phyloP scores from a whole-genome alignment of 306 rosid species.

The Vigna nakashimae region DNA sequence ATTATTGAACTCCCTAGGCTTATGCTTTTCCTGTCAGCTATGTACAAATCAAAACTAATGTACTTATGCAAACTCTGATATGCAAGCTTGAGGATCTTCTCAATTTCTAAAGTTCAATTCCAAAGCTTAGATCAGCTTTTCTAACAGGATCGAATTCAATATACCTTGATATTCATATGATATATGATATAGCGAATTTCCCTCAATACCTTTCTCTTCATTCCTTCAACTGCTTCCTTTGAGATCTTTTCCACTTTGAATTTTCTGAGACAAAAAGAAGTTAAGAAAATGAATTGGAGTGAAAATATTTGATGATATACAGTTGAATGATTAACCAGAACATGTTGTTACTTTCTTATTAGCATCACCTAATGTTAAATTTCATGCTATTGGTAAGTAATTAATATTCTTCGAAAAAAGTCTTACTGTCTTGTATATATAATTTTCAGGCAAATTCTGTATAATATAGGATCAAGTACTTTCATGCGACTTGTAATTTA shows the following conservation, averaged over 20 bases:
- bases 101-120: background rate
- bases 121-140: background rate
- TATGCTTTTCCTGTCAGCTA: background rate
- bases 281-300: background rate
- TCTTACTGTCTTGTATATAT: background rate
- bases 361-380: background rate
- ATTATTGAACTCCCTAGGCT: background rate
- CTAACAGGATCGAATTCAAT: background rate
- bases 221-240: background rate
- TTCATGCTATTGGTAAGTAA: background rate
- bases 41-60: constrained; percentile 14
- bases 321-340: background rate
- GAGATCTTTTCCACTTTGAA: background rate
- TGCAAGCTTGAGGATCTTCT: background rate
- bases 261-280: too few species aligned
- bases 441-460: background rate
- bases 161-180: background rate
- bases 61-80: background rate
- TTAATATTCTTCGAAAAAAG: background rate
- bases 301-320: background rate
- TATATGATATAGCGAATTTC: background rate
- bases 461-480: background rate
- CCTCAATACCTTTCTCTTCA: background rate
- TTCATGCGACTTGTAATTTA: too few species aligned
- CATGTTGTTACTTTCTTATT: background rate